Base-by-base conservation (phyloP, 768 basidiomycete genomes). In the Russula earlei region DNA sequence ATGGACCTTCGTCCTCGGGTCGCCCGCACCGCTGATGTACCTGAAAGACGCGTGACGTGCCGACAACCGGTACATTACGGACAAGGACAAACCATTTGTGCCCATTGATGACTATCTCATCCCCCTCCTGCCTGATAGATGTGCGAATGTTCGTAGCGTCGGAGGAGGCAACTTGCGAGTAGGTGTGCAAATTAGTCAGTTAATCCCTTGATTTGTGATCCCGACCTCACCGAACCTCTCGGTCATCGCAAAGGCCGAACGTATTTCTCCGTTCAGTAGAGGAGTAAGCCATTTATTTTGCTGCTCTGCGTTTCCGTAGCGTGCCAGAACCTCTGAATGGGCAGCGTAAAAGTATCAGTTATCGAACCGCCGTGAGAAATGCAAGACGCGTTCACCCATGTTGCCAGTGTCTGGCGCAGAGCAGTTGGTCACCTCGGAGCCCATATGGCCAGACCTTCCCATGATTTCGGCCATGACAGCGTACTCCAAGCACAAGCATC, bases 11-110 rank as follows among this genome's bases (percentile, higher is more conserved):
- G 86, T 87, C 58, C 94, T 78, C 43, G 92, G 92, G 69, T 98
- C 93, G 17, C 93, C 93, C 7, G 94, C 95, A 48, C 94, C 94
- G 27, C 91, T 93, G 68, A 98, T 98, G 87, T 90, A 98, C 91
- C 87, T 93, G 56, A 19, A 43, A 22, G 46, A 22, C 17, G 9
- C 37, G 33, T 49, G 17, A 48, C 36, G 15, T n/a, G 4, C 12
- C 29, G 5, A 14, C 31, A 5, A 33, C 22, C 27, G 38, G 20
- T 14, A 48, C 8, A 52, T n/a, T 38, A 34, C 45, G 19, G 22
- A 37, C 29, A 34, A 17, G n/a, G 27, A 29, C 44, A 17, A 55
- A 89, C 94, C 95, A 98, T 79, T 99, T 99, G 71, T 93, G 91
- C 0, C 94, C 96, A 64, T 88, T 94, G 58, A 99, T 84, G 60